phyloP scores from a whole-genome alignment of 1,139 yeast species.

The Pichia sp. region DNA sequence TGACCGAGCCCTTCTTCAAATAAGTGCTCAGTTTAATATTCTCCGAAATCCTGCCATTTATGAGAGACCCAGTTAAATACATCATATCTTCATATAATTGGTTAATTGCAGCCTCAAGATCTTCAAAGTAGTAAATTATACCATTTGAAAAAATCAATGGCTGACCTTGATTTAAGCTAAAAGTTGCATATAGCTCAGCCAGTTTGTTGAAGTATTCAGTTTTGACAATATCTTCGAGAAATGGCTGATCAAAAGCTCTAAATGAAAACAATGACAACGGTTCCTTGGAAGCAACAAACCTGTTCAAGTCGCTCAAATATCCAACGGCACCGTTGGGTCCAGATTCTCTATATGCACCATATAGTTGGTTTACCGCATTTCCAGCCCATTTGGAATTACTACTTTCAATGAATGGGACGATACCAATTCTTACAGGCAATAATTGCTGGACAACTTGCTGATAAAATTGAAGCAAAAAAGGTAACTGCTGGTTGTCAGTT shows the following conservation, averaged over 20 bases:
- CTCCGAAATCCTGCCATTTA: slow-evolving; percentile 24
- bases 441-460: slow-evolving; percentile 46
- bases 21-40: slow-evolving; percentile 22
- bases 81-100: slow-evolving; percentile 30
- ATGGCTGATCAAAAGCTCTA: slow-evolving; percentile 10
- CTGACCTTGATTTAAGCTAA: background rate
- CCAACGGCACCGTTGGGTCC: slow-evolving; percentile 21
- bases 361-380: slow-evolving; percentile 25
- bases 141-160: slow-evolving; percentile 71
- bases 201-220: slow-evolving; percentile 19
- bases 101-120: slow-evolving; percentile 27
- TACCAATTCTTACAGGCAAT: slow-evolving; percentile 74
- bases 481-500: slow-evolving; percentile 39
- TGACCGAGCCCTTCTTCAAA: slow-evolving; percentile 19
- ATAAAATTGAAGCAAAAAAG: slow-evolving; percentile 39
- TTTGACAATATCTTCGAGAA: slow-evolving; percentile 7
- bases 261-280: slow-evolving; percentile 5
- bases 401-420: slow-evolving; percentile 47
- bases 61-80: slow-evolving; percentile 20
- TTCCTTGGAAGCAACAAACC: slow-evolving; percentile 10
- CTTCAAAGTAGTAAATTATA: slow-evolving; percentile 38
- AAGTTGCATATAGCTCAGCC: slow-evolving; percentile 30
- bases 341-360: slow-evolving; percentile 25
- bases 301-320: slow-evolving; percentile 17
- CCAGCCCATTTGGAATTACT: slow-evolving; percentile 14